Evolutionary conservation across 257 asterid species (phyloP), one percentile per base, ranked within the genome.

Genomic region (Solanum chiquidenum): DNA sequence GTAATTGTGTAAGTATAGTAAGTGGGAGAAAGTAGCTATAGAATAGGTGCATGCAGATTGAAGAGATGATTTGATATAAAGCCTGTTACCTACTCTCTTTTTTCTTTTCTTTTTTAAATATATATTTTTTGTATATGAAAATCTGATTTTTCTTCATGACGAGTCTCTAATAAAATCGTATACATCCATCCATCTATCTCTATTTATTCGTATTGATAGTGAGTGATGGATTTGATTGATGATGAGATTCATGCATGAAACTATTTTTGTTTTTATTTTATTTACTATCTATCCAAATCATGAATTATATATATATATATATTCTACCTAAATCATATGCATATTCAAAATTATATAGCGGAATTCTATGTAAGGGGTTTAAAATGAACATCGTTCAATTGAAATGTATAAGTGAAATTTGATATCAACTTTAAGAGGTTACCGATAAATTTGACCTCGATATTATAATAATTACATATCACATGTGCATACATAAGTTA

Each of bases 61-160:
- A 90, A 84, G 85, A 80, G 88, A 90, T 92, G 95, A 94, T 93
- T 94, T 92, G 95, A 93, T 92, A 92, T 92, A 92, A 93, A 93
- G 93, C 84, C 92, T 92, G 94, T 62, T 76, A 60, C 73, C 60
- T 35, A 35, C 44, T 8, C 5, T 29, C 6, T 40, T 14, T 12
- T 29, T 11, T 12, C 34, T 49, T 12, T 64, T n/a, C 4, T 1
- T 10, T 21, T 58, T 2, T 58, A 40, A 9, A 38, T 29, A 29
- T 29, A 29, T 29, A 38, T 38, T 38, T 13, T 55, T 25, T 69
- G 4, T 25, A 69, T 68, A 91, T 91, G 91, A 91, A 93, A 94
- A 92, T 92, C 88, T 91, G 93, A 91, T 91, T 25, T 69, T 12
- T 31, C 42, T 34, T n/a, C 90, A 89, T 90, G 95, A 93, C 89